phyloP scores from a whole-genome alignment of 2,329 filamentous ascomycete species.

The Fusarium armeniacum region DNA sequence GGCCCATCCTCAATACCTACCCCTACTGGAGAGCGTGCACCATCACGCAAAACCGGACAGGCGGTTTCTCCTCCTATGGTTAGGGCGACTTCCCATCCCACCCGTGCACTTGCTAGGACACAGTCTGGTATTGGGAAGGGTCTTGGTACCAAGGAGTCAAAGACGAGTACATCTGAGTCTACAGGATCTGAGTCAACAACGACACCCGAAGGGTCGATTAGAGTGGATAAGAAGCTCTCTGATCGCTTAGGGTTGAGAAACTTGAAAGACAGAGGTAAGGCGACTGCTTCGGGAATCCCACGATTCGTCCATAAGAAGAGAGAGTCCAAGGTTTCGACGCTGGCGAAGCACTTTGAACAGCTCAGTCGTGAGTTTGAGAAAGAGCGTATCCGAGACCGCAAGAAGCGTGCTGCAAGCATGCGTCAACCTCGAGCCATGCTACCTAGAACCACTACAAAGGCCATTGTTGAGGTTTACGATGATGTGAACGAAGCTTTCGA shows the following conservation, averaged over 20 bases:
- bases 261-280: slow-evolving; percentile 72
- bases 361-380: slow-evolving; percentile 97
- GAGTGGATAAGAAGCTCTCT: slow-evolving; percentile 80
- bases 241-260: slow-evolving; percentile 77
- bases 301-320: slow-evolving; percentile 84
- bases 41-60: slow-evolving; percentile 62
- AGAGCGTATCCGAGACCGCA: slow-evolving; percentile 87
- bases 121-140: slow-evolving; percentile 62
- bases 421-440: slow-evolving; percentile 81
- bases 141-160: slow-evolving; percentile 55
- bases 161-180: slow-evolving; percentile 47
- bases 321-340: slow-evolving; percentile 85
- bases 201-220: slow-evolving; percentile 58
- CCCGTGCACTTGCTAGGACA: slow-evolving; percentile 61
- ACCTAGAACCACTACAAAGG: slow-evolving; percentile 91
- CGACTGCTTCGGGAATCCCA: slow-evolving; percentile 83
- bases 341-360: slow-evolving; percentile 96
- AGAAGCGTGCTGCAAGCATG: slow-evolving; percentile 82
- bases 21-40: slow-evolving; percentile 53
- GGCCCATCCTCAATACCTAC: slow-evolving; percentile 51
- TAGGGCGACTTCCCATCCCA: slow-evolving; percentile 67
- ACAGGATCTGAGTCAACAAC: slow-evolving; percentile 42
- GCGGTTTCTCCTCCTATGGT: slow-evolving; percentile 66
- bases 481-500: slow-evolving; percentile 94
- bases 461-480: slow-evolving; percentile 95